phyloP scores from a whole-genome alignment of 2,329 filamentous ascomycete species.

The Fusarium sp. region DNA sequence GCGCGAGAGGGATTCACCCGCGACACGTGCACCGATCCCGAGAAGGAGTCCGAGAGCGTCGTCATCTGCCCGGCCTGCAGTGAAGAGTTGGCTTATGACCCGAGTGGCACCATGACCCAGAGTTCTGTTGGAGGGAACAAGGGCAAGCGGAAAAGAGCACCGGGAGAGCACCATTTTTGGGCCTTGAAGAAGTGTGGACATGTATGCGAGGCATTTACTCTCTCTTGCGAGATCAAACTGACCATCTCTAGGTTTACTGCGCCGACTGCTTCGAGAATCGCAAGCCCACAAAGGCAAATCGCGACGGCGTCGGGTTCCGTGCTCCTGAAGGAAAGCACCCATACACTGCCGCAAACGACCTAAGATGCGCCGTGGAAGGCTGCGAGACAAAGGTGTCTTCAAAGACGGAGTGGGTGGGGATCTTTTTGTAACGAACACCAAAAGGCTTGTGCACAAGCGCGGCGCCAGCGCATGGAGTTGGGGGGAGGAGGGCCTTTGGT shows the following conservation, averaged over 20 bases:
- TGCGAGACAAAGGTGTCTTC: constrained; percentile 64
- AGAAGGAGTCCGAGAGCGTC: constrained; percentile 70
- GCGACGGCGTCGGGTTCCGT: constrained; percentile 53
- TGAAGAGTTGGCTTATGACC: constrained; percentile 82
- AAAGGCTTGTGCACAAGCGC: not conserved
- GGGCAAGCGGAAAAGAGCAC: constrained; percentile 58
- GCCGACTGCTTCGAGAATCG: constrained; percentile 69
- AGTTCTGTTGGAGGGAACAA: constrained; percentile 36
- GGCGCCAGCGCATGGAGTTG: not conserved
- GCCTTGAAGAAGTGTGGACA: constrained; percentile 91
- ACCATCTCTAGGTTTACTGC: constrained; percentile 67
- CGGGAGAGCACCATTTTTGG: constrained; percentile 88
- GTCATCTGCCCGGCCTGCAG: constrained; percentile 89
- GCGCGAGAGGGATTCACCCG: constrained; percentile 83
- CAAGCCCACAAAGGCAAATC: constrained; percentile 50
- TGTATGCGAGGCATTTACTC: constrained; percentile 62
- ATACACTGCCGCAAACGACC: constrained; percentile 43
- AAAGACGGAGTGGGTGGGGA: constrained; percentile 70
- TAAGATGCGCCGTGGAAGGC: constrained; percentile 66
- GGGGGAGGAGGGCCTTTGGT: not conserved
- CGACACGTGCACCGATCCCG: constrained; percentile 59
- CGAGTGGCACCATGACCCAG: constrained; percentile 49
- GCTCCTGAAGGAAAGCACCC: constrained; percentile 43
- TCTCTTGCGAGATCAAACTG: not conserved
- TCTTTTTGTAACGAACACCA: constrained; percentile 59